Evolutionary conservation across 257 asterid genomes (phyloP).

Genomic region (Plantago elongata): DNA sequence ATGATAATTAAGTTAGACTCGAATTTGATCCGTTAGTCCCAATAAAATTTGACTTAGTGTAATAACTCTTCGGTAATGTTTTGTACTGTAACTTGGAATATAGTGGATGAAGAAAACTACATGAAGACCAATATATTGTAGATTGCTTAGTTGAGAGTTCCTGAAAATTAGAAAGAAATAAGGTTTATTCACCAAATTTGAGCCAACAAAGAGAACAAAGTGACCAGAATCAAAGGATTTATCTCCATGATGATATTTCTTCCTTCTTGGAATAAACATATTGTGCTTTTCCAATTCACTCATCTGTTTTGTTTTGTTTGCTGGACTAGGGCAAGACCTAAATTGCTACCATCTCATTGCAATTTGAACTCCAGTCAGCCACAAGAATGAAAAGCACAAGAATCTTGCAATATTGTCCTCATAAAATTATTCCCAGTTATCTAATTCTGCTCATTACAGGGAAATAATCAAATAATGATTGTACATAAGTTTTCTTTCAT

Average conservation of each 20-base stretch:
- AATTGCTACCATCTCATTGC: constrained; percentile 11
- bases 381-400: constrained; percentile 7
- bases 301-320: constrained; percentile 2
- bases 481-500: too few relatives aligned
- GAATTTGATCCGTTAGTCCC: too few relatives aligned
- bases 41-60: too few relatives aligned
- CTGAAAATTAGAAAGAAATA: constrained; percentile 1
- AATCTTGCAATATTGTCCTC: constrained; percentile 7
- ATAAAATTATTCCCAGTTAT: neutral
- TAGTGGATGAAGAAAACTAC: constrained; percentile 9
- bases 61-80: neutral
- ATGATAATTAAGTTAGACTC: too few relatives aligned
- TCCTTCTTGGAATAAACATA: neutral
- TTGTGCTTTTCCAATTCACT: constrained; percentile 26
- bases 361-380: constrained; percentile 12
- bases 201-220: constrained; percentile 16
- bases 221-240: constrained; percentile 25
- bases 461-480: too few relatives aligned
- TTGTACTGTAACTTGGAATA: neutral
- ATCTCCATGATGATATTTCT: constrained; percentile 1
- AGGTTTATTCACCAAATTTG: constrained; percentile 15
- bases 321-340: constrained; percentile 25
- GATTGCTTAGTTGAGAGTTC: constrained; percentile 7
- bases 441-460: too few relatives aligned
- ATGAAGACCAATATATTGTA: constrained; percentile 6